Evolutionary conservation across 371 early-diverging fungal species (phyloP).

Genomic region (Massospora cicadina): DNA sequence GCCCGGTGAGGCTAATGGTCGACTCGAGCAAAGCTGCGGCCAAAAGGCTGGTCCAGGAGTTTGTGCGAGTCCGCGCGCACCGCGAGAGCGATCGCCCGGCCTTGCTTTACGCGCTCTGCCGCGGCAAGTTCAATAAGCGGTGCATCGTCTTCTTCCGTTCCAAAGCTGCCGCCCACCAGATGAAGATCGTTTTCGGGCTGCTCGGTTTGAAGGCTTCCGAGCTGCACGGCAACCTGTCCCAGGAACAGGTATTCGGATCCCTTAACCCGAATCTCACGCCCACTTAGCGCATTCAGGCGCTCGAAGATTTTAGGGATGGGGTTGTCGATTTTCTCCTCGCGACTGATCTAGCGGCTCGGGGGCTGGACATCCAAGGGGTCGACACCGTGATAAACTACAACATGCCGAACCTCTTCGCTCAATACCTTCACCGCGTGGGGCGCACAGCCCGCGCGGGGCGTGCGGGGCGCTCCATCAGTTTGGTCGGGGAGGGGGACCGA

Average conservation of each 20-base stretch:
- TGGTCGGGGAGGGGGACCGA: conserved; percentile 84
- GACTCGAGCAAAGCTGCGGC: conserved; percentile 65
- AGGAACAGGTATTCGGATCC: conserved; percentile 41
- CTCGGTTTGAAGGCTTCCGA: conserved; percentile 84
- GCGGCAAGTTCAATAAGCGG: conserved; percentile 52
- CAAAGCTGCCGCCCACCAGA: conserved; percentile 88
- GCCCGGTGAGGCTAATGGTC: conserved; percentile 81
- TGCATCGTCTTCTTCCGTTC: conserved; percentile 83
- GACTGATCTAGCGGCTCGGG: conserved; percentile 99
- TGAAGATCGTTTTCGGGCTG: conserved; percentile 89
- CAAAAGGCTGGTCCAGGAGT: conserved; percentile 73
- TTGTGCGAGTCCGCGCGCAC: conserved; percentile 78
- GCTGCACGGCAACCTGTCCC: conserved; percentile 95
- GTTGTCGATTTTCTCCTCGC: conserved; percentile 83
- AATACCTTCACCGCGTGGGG: conserved; percentile 98
- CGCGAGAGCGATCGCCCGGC: conserved; percentile 76
- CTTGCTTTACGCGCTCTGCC: conserved; percentile 66
- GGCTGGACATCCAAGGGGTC: conserved; percentile 97
- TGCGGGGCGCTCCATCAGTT: conserved; percentile 66
- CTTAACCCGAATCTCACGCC: background rate
- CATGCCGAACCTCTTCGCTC: conserved; percentile 89
- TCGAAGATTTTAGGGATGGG: conserved; percentile 79
- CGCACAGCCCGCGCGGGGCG: conserved; percentile 96
- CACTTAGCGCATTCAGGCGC: conserved; percentile 59
- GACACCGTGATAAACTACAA: conserved; percentile 98